A percentile compares a stretch with the other conserved stretches of the same genome.
These are phyloP conservation scores for Alloteropsis semialata DNA, from an alignment of 176 grass and related monocot genomes.

Conservation along the genomic window DNA sequence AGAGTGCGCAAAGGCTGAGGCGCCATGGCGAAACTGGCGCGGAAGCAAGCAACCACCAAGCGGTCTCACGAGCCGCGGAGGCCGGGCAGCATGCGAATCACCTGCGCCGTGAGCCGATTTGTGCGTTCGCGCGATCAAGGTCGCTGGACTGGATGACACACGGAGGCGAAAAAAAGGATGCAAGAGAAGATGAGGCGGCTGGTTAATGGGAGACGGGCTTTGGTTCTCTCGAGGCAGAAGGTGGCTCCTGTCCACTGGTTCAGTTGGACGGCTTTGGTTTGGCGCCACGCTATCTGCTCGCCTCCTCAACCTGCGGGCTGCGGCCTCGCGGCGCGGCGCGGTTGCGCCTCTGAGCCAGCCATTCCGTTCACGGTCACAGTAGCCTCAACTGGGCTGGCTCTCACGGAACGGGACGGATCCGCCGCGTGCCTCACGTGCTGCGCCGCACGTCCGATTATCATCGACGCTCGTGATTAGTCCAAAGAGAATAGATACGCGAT, in stretches of 20 bases:
- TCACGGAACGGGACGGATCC: not conserved
- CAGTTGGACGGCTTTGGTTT: constrained; percentile 36
- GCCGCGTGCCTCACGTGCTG: not conserved
- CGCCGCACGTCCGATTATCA: not conserved
- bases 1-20: constrained; percentile 26
- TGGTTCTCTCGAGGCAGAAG: not conserved
- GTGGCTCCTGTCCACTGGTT: constrained; percentile 40
- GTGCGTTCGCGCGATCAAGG: not conserved
- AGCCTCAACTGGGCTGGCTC: not conserved
- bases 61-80: not conserved
- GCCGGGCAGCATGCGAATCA: not conserved
- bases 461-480: not conserved
- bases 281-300: constrained; percentile 38
- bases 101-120: not conserved
- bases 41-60: not conserved
- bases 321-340: not conserved
- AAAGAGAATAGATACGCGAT: no score
- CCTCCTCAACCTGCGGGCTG: not conserved
- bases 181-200: not conserved
- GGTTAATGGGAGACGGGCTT: not conserved
- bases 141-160: not conserved
- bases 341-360: constrained; percentile 22
- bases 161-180: not conserved
- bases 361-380: not conserved
- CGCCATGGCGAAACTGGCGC: constrained; percentile 31